Evolutionary conservation across 2,329 filamentous ascomycete species (phyloP).

Genomic region (Colletotrichum eleusines): DNA sequence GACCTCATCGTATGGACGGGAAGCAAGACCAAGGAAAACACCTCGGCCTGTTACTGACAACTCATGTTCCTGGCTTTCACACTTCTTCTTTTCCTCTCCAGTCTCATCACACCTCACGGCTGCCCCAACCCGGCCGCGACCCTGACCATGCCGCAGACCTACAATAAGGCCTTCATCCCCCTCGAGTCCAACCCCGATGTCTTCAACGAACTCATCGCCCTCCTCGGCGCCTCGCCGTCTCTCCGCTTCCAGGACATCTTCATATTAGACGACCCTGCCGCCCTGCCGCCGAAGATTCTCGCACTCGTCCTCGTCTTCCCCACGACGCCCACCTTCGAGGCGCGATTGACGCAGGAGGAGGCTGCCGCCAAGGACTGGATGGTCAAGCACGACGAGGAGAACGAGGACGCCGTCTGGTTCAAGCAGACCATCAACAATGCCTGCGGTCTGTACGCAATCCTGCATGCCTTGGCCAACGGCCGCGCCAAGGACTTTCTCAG

Average conservation of each 20-base stretch:
- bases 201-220: slow-evolving; percentile 73
- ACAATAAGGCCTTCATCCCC: slow-evolving; percentile 48
- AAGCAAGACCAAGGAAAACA: too few relatives aligned
- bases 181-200: slow-evolving; percentile 70
- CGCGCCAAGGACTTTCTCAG: slow-evolving; percentile 46
- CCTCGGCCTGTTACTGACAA: not conserved
- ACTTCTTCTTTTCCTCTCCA: not conserved
- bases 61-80: not conserved
- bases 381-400: slow-evolving; percentile 53
- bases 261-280: slow-evolving; percentile 75
- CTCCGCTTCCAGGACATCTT: slow-evolving; percentile 78
- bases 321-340: slow-evolving; percentile 71
- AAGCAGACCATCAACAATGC: slow-evolving; percentile 80
- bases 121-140: not conserved
- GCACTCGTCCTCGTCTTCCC: slow-evolving; percentile 79
- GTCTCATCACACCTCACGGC: not conserved
- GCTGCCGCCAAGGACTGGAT: slow-evolving; percentile 36
- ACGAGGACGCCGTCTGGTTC: slow-evolving; percentile 78
- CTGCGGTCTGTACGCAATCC: slow-evolving; percentile 75
- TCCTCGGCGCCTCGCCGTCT: slow-evolving; percentile 69
- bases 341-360: slow-evolving; percentile 55
- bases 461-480: slow-evolving; percentile 75
- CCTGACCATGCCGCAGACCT: slow-evolving; percentile 29
- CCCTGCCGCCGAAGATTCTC: slow-evolving; percentile 68
- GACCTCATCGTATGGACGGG: not conserved